Base-by-base conservation (phyloP, 176 grass and related monocot species). In the Panicum miliaceum region DNA sequence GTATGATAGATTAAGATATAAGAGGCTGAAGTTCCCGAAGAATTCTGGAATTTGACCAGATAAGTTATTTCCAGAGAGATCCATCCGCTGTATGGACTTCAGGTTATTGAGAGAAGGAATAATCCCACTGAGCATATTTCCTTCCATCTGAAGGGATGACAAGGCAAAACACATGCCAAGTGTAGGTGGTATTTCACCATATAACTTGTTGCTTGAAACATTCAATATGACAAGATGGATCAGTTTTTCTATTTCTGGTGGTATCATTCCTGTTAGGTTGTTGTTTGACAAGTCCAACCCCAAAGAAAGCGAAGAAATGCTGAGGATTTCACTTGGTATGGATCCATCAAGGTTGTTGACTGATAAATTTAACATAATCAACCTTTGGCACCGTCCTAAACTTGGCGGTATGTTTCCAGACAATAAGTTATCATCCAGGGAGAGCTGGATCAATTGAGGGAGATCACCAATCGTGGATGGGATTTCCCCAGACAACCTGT, bases 401-500 rank as follows among this genome's bases (percentile, higher is more conserved):
- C 1, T 57, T 40, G 41, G 20, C 0, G 92, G 94, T 26, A 94
- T 90, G 43, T 53, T 76, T 50, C 94, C 90, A 63, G 74, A 37
- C 23, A 97, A 84, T 0, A 15, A 2, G 4, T 97, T 97, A 0
- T 18, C 43, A 37, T 81, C 45, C 18, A 97, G 67, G 64, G 43
- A 29, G 73, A 97, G 54, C 68, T 76, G 12, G 9, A 22, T 40
- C 4, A 97, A 72, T 57, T 86, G 60, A 47, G 1, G 5, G n/a
- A 90, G 77, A n/a, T 90, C 40, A 12, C 84, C 88, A 61, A 94
- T 43, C 3, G 83, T 47, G 11, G 64, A 48, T 51, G 83, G 83
- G n/a, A 97, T 94, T 32, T 84, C 8, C 7, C 94, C 85, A 13
- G 83, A 86, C 0, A 97, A 76, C 5, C 13, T 83, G 69, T 97